phyloP scores from a whole-genome alignment of 2,329 filamentous ascomycete species.

The Fusarium humuli region DNA sequence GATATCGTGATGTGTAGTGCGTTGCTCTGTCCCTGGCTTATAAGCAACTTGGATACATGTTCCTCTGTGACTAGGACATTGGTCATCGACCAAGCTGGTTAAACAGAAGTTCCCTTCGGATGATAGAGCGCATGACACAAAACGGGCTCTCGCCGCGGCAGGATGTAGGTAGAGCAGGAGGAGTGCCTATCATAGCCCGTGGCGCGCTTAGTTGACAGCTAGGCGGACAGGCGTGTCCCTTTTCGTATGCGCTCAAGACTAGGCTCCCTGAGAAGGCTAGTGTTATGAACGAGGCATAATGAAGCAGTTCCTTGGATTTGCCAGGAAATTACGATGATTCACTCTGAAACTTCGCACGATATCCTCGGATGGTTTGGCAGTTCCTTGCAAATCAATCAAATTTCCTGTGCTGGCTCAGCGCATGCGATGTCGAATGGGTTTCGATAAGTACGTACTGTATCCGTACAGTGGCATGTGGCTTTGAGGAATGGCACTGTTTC shows the following conservation, averaged over 20 bases:
- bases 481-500: not conserved
- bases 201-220: constrained; percentile 36
- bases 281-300: not conserved
- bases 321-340: constrained; percentile 34
- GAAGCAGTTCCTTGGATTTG: constrained; percentile 3
- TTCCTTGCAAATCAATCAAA: constrained; percentile 5
- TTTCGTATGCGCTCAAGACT: constrained; percentile 23
- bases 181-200: constrained; percentile 28
- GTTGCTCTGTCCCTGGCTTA: not conserved
- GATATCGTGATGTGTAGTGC: not conserved
- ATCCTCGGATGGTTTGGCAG: not conserved
- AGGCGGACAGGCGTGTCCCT: constrained; percentile 26
- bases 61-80: not conserved
- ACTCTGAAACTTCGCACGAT: constrained; percentile 33
- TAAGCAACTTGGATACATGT: not conserved
- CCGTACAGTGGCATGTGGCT: not conserved
- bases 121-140: constrained; percentile 31
- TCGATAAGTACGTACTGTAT: not conserved
- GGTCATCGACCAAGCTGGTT: constrained; percentile 1
- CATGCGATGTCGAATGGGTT: not conserved
- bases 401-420: not conserved
- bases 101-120: constrained; percentile 27
- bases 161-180: constrained; percentile 27
- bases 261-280: constrained; percentile 19
- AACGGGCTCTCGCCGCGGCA: constrained; percentile 45